A percentile compares a stretch with the other conserved stretches of the same genome.
Conservation (phyloP, 2,329 filamentous ascomycete genomes). For the Diaporthe aspalathi region DNA sequence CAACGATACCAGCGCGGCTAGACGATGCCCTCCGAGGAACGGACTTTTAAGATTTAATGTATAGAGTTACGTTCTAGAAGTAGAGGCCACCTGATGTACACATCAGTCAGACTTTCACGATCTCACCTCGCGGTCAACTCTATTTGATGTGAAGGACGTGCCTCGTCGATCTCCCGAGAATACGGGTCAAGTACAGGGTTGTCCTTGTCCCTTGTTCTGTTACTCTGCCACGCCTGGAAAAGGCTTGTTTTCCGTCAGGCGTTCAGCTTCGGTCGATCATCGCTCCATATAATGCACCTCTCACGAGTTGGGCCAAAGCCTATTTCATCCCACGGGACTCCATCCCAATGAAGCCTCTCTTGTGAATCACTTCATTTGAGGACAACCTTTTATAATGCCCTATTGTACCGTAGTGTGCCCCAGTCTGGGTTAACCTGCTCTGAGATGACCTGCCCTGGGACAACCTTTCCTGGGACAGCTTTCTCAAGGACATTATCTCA, state of each 20-base stretch:
- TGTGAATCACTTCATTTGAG: too few species aligned
- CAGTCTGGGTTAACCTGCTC: too few species aligned
- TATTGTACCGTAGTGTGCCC: too few species aligned
- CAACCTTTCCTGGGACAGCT: too few species aligned
- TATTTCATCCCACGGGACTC: background rate
- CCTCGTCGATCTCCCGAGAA: conserved; percentile 23
- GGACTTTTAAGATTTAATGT: conserved; percentile 9
- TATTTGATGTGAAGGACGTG: conserved; percentile 4
- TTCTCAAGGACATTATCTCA: too few species aligned
- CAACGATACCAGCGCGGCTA: background rate
- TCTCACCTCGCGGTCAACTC: conserved; percentile 4
- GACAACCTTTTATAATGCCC: too few species aligned
- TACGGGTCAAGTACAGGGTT: conserved; percentile 4
- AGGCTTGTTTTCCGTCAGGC: background rate
- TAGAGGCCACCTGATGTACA: background rate
- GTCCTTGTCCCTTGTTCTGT: background rate
- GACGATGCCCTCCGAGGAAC: background rate
- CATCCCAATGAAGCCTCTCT: background rate
- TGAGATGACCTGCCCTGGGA: too few species aligned
- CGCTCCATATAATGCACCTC: background rate
- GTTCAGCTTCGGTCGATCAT: background rate
- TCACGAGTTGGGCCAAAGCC: background rate
- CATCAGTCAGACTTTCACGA: conserved; percentile 21
- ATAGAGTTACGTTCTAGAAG: background rate
- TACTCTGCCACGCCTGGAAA: background rate